Base-by-base conservation (phyloP, 2,329 filamentous ascomycete species). In the Zelopaecilomyces penicillatus region DNA sequence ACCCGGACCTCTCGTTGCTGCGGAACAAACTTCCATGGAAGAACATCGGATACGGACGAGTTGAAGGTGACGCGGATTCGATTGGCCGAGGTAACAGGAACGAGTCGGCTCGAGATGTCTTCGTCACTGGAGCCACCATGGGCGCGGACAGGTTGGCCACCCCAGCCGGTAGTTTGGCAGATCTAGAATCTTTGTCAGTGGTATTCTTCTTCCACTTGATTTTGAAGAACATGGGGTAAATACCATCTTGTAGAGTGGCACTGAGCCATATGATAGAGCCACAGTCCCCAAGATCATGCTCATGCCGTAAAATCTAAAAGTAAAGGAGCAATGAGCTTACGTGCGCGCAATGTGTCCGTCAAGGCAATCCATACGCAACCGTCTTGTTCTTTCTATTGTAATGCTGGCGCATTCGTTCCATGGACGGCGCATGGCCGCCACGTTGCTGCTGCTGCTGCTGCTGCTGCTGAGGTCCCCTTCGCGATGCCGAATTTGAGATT, bases 1-100 rank as follows among this genome's bases (percentile, higher is more conserved):
- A 98, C 91, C 45, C 88, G 82, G 42, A 98, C 93, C 71, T 98
- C 93, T 46, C 91, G 86, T 71, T 98, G 93, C 67, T 98, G 93
- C 2, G 93, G 93, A 2, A 82, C 82, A 65, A 98, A 98, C 64
- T 96, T 96, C 93, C 93, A 98, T 1, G 91, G 90, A 29, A 98
- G 76, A 1, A 95, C 82, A 62, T 97, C 93, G 1, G 91, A 97
- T 1, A 96, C 90, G 29, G 88, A 94, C 39, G 90, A 87, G 60
- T 89, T 93, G 76, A 98, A 98, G 28, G 90, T 97, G 52, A 98
- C 91, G 49, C 88, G 86, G 57, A 98, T 84, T 43, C 93, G 86
- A 54, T 86, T 86, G 47, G 87, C 85, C 54, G 80, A 75, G 12
- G 80, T 86, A 34, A 96, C 83, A 11, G 93, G 93, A 39, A 82